Base-by-base conservation (phyloP, 1,139 yeast genomes). In the Candida sanyaensis region DNA sequence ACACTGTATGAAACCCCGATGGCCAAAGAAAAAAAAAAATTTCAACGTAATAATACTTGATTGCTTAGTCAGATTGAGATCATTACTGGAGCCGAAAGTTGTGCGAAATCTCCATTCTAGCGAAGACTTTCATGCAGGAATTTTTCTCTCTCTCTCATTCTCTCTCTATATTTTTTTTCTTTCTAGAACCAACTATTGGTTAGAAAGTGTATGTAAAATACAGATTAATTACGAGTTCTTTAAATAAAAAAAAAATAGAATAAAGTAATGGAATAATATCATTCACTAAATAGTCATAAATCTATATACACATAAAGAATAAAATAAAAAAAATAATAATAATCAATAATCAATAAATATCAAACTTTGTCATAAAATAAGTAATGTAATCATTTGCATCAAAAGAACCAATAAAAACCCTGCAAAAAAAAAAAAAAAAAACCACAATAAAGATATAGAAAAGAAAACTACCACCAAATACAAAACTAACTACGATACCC, bases 101-200 rank as follows among this genome's bases (percentile, higher is more conserved):
- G 21, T 32, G 34, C 34, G 34, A 32, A 32, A 32, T 6, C 17
- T 4, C 21, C 21, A 8, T 6, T 10, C 21, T 6, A 12, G 6
- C 6, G 2, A 26, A 26, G 21, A 10, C 12, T 24, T 36, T 24
- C 24, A 24, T 13, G 17, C 39, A 36, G 39, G 39, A 36, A 23
- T 24, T 11, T 11, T 11, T 26, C 10, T n/a, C n/a, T n/a, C n/a
- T n/a, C n/a, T n/a, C n/a, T n/a, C n/a, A n/a, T n/a, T n/a, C n/a
- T n/a, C n/a, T n/a, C n/a, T n/a, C n/a, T n/a, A n/a, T n/a, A n/a
- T n/a, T n/a, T n/a, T n/a, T n/a, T n/a, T n/a, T n/a, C n/a, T n/a
- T 36, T 36, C 29, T 36, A 36, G 39, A 36, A 36, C 28, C 38
- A 36, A 36, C 29, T 17, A 36, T 36, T 36, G 39, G 39, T 26